Conservation (phyloP, 2,329 filamentous ascomycete genomes). For the Beauveria scarabaeidicola region DNA sequence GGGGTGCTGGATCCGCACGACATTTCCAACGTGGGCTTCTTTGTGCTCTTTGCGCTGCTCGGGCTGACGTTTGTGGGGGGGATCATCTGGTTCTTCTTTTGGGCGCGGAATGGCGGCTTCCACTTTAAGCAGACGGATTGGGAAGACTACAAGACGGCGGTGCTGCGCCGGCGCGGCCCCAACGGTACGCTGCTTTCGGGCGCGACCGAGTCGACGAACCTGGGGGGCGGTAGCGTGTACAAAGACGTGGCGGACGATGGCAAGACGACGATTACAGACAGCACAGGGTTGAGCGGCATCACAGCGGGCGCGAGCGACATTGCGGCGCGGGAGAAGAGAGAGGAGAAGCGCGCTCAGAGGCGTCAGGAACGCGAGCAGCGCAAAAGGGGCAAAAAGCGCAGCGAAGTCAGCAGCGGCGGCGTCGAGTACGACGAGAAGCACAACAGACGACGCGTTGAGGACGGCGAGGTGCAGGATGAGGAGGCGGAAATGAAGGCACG, state of each 20-base stretch:
- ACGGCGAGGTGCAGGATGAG: constrained; percentile 53
- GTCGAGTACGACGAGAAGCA: constrained; percentile 13
- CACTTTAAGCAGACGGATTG: constrained; percentile 78
- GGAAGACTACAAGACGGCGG: constrained; percentile 97
- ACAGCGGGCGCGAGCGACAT: constrained; percentile 51
- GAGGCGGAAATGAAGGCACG: constrained; percentile 55
- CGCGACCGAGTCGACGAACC: constrained; percentile 70
- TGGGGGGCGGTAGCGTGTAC: constrained; percentile 83
- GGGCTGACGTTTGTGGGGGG: constrained; percentile 66
- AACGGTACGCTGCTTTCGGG: constrained; percentile 80
- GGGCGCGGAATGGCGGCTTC: constrained; percentile 94
- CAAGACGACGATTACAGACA: constrained; percentile 37
- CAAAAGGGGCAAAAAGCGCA: not conserved
- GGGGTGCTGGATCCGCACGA: constrained; percentile 46
- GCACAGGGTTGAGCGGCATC: constrained; percentile 42
- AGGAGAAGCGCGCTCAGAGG: constrained; percentile 43
- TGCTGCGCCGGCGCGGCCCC: constrained; percentile 78
- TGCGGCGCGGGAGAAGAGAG: constrained; percentile 45
- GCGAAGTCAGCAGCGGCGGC: constrained; percentile 21
- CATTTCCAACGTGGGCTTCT: constrained; percentile 63
- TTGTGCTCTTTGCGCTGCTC: constrained; percentile 79
- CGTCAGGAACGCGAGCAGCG: constrained; percentile 27
- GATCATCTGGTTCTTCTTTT: constrained; percentile 97
- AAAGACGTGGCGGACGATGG: constrained; percentile 55
- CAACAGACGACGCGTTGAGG: constrained; percentile 39